phyloP scores from a whole-genome alignment of 106 monocot species.

The Ottelia alismoides region DNA sequence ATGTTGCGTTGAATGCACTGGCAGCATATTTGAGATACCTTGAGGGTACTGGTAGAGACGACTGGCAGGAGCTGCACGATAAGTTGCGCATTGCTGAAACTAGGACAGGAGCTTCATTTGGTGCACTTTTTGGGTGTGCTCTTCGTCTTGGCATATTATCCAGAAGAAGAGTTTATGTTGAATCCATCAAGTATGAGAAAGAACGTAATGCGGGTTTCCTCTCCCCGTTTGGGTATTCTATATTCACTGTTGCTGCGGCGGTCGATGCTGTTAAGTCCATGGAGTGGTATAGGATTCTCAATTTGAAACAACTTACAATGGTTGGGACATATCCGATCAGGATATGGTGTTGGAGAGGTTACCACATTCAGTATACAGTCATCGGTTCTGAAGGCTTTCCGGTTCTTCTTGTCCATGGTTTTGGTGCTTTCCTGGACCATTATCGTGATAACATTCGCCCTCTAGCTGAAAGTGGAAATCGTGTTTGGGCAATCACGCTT shows the following conservation, averaged over 20 bases:
- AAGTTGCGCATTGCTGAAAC: conserved; percentile 60
- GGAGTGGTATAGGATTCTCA: conserved; percentile 90
- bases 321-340: conserved; percentile 37
- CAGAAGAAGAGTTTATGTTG: conserved; percentile 71
- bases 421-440: too few species aligned
- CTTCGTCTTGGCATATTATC: conserved; percentile 77
- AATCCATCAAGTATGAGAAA: conserved; percentile 87
- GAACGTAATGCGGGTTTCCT: conserved; percentile 94
- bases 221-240: conserved; percentile 93
- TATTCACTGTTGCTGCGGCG: conserved; percentile 63
- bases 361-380: conserved; percentile 92
- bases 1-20: conserved; percentile 53
- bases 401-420: too few species aligned
- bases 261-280: conserved; percentile 70
- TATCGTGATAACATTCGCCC: too few species aligned
- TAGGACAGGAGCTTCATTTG: conserved; percentile 65
- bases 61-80: conserved; percentile 95
- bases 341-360: conserved; percentile 88
- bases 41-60: conserved; percentile 72
- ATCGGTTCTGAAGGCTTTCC: too few species aligned
- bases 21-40: conserved; percentile 81
- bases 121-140: conserved; percentile 48
- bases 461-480: too few species aligned
- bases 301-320: conserved; percentile 53
- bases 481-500: too few species aligned